Evolutionary conservation across 257 asterid species (phyloP).

Genomic region (Jacaranda mimosifolia): DNA sequence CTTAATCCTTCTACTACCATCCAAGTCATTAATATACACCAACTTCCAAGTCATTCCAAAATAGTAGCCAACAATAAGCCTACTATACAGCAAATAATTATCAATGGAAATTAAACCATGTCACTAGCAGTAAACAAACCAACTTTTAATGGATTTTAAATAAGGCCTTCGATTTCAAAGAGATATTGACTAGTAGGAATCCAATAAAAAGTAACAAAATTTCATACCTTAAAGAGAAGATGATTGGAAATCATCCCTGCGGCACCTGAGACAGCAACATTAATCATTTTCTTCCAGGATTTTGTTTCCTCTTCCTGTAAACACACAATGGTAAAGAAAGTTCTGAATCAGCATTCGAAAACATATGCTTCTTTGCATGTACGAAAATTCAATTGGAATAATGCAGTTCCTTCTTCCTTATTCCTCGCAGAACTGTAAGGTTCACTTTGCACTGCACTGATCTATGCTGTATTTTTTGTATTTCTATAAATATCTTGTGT

Average conservation of each 20-base stretch:
- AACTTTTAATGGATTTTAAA: neutral
- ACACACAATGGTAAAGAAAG: constrained; percentile 1
- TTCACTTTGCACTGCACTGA: neutral
- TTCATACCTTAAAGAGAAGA: constrained; percentile 89
- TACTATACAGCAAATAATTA: neutral
- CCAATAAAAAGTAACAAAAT: neutral
- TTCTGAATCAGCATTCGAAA: neutral
- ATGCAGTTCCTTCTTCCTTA: too few species aligned
- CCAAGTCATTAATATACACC: too few species aligned
- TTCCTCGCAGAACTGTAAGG: too few species aligned
- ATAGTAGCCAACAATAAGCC: constrained; percentile 94
- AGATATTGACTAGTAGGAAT: neutral
- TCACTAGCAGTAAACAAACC: neutral
- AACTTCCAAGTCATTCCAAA: constrained; percentile 55
- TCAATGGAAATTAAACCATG: neutral
- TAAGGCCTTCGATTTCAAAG: neutral
- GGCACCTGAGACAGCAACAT: constrained; percentile 92
- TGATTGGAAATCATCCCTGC: constrained; percentile 99
- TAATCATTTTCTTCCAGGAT: constrained; percentile 92
- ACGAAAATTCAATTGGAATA: neutral
- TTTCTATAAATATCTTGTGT: too few species aligned
- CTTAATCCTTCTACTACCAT: neutral
- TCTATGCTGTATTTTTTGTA: neutral
- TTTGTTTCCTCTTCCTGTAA: constrained; percentile 89
- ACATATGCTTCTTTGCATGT: neutral